These are phyloP conservation scores for Azolla pinnata DNA, from an alignment of 75 land plant genomes.

Conservation along the genomic window DNA sequence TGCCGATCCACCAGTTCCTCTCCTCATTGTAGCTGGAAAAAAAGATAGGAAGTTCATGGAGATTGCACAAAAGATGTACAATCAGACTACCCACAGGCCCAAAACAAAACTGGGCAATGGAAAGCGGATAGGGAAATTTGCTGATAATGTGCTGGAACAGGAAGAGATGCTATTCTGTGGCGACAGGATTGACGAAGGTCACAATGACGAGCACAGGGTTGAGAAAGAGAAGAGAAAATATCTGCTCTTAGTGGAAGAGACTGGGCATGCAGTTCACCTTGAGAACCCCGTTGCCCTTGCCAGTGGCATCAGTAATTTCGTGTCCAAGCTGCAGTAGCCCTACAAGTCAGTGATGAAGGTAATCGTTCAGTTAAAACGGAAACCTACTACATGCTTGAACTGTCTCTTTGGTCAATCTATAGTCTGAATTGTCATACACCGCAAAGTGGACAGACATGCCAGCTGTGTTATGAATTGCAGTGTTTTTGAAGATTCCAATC, in stretches of 20 bases:
- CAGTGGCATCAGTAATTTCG: slow-evolving; percentile 42
- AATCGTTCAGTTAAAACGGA: too few species aligned
- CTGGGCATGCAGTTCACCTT: slow-evolving; percentile 78
- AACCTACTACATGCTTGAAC: too few species aligned
- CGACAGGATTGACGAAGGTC: slow-evolving; percentile 2
- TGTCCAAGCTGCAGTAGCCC: slow-evolving; percentile 7
- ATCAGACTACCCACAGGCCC: slow-evolving; percentile 4
- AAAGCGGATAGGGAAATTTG: neutral
- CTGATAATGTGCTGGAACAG: neutral
- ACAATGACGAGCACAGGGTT: neutral
- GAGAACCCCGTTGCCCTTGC: slow-evolving; percentile 66
- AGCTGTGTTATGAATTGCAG: too few species aligned
- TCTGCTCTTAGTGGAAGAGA: slow-evolving; percentile 19
- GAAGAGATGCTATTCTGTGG: neutral
- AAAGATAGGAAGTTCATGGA: slow-evolving; percentile 57
- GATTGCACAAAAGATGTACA: slow-evolving; percentile 54
- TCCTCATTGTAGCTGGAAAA: slow-evolving; percentile 65
- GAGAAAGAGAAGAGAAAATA: slow-evolving; percentile 3
- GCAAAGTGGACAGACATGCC: too few species aligned
- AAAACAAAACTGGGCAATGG: neutral
- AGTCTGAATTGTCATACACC: too few species aligned
- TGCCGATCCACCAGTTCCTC: slow-evolving; percentile 31
- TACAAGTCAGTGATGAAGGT: too few species aligned
- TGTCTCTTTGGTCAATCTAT: too few species aligned
- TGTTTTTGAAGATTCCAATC: too few species aligned